Evolutionary conservation across 306 rosid species (phyloP).

Genomic region (Lotus japonicus): DNA sequence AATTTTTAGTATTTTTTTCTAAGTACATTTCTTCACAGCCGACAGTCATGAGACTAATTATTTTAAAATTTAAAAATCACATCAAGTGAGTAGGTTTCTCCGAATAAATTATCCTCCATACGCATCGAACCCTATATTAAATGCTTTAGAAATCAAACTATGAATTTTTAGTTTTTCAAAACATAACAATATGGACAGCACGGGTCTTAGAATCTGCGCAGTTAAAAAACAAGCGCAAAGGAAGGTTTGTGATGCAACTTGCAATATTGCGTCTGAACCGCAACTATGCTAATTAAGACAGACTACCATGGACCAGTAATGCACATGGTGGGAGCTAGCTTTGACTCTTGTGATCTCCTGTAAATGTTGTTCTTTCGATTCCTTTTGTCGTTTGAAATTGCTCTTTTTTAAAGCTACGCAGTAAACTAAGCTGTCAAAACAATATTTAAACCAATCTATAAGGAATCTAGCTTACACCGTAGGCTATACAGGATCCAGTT

Average conservation of each 20-base stretch:
- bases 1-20: too few relatives aligned
- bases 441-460: conserved; percentile 5
- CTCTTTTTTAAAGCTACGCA: neutral
- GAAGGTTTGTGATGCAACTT: conserved; percentile 17
- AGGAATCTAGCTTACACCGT: conserved; percentile 22
- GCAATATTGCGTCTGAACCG: neutral
- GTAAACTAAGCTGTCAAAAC: neutral
- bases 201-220: neutral
- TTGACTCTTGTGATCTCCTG: conserved; percentile 10
- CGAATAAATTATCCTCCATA: too few relatives aligned
- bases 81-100: too few relatives aligned
- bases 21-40: too few relatives aligned
- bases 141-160: too few relatives aligned
- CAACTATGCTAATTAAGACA: neutral
- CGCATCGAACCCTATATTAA: too few relatives aligned
- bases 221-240: neutral
- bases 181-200: neutral
- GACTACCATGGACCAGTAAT: neutral
- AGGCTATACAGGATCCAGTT: conserved; percentile 1
- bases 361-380: neutral
- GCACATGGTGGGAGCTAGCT: conserved; percentile 30
- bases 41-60: too few relatives aligned
- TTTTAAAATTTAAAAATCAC: too few relatives aligned
- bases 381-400: conserved; percentile 7
- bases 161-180: too few relatives aligned